Base-by-base conservation (phyloP, 352 stramenopile genomes). In the Thraustochytrium sp. region DNA sequence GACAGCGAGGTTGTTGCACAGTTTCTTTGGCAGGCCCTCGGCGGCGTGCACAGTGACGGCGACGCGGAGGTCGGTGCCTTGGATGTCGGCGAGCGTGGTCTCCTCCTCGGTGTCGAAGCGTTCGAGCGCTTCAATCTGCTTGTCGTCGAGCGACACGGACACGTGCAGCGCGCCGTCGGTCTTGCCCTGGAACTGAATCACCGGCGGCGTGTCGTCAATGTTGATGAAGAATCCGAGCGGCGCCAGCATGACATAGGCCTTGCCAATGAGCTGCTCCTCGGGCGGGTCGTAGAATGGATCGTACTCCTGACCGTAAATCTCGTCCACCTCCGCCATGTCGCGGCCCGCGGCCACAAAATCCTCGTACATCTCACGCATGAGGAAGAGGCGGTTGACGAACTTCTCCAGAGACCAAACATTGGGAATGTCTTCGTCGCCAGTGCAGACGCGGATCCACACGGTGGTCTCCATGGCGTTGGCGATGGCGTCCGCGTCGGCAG, bases 341-440 rank as follows among this genome's bases (percentile, higher is more conserved):
- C 91, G 89, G 29, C 89, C 92, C 68, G 91, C 89, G 64, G 92
- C 88, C 54, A 94, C 92, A 53, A 94, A 94, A 8, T 90, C 88
- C 73, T 94, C 90, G 65, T 96, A 96, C 87, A 95, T 92, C 77
- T 95, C 91, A 16, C 91, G 89, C 92, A 96, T 96, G 16, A 88
- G 82, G 68, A 93, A 95, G 23, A 95, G 80, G 26, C 89, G 92
- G 42, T 89, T 82, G 34, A 93, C 87, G 72, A 96, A 95, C 73
- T 91, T 89, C 0, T 95, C 91, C 8, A 93, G 87, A 54, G 91
- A 86, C 91, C 91, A 94, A 78, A 93, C 87, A 16, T 92, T 90
- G 26, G 88, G 89, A 82, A 91, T 93, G 11, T 90, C 90, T 8
- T 87, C 84, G 38, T 94, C 91, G 84, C 93, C 89, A 29, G 93